phyloP scores from a whole-genome alignment of 139 green algal species.

The Chlorella vulgaris region DNA sequence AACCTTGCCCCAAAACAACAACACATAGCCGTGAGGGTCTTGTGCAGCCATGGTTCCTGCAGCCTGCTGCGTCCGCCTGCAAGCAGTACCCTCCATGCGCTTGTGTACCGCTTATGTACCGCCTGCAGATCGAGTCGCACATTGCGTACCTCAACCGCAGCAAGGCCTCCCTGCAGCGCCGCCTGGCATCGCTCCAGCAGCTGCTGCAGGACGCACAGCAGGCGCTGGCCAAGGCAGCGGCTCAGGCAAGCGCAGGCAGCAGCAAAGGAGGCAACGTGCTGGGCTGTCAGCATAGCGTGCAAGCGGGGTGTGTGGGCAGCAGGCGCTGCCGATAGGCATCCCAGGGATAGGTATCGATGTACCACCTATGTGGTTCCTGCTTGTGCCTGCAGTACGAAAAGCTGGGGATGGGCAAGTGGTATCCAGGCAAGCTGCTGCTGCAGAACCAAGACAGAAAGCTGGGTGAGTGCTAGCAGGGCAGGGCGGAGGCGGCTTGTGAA shows the following conservation, averaged over 20 bases:
- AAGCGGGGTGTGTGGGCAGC: too few species aligned
- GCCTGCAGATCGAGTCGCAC: background rate
- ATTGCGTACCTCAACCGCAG: background rate
- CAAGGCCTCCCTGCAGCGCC: background rate
- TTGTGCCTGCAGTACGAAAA: background rate
- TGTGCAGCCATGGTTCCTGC: too few species aligned
- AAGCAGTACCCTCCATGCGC: background rate
- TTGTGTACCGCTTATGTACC: background rate
- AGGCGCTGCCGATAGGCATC: too few species aligned
- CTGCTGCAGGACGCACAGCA: slow-evolving; percentile 4
- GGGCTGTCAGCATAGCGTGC: too few species aligned
- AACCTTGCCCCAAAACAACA: too few species aligned
- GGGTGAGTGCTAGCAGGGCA: background rate
- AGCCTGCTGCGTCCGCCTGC: too few species aligned
- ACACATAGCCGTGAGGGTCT: too few species aligned
- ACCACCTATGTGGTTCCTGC: too few species aligned
- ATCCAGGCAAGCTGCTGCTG: slow-evolving; percentile 15
- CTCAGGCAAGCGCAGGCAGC: background rate
- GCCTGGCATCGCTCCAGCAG: background rate
- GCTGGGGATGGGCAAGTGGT: background rate
- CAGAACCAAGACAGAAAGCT: background rate
- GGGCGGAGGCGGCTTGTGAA: background rate
- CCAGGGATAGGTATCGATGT: too few species aligned
- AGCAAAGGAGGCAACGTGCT: background rate
- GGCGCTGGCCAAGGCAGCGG: background rate